These are phyloP conservation scores for Fulvia fulva DNA, from an alignment of 2,329 filamentous ascomycete genomes.

Conservation along the genomic window DNA sequence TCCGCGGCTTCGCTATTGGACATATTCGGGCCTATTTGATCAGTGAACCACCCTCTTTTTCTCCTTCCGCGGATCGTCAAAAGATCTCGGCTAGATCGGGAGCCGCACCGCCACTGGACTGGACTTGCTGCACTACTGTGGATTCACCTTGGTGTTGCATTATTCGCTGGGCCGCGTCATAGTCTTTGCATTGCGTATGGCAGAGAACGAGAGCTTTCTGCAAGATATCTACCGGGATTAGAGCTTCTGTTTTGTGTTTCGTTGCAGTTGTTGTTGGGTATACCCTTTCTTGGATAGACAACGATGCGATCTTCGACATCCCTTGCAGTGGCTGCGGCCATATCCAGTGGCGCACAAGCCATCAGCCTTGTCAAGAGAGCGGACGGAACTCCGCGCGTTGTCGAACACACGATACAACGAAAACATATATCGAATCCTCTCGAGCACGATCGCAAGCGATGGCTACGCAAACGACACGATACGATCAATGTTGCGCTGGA, in stretches of 20 bases:
- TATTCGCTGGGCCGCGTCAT: constrained; percentile 6
- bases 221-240: background rate
- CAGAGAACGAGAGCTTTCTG: background rate
- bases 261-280: background rate
- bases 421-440: constrained; percentile 45
- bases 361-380: constrained; percentile 29
- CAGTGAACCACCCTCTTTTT: background rate
- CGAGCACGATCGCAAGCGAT: constrained; percentile 44
- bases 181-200: constrained; percentile 9
- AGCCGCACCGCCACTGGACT: background rate
- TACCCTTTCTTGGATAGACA: background rate
- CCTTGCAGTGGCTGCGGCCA: constrained; percentile 26
- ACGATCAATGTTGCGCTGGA: constrained; percentile 48
- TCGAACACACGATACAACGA: constrained; percentile 50
- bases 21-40: background rate
- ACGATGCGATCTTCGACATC: constrained; percentile 25
- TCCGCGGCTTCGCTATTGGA: background rate
- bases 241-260: background rate
- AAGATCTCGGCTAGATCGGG: background rate
- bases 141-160: background rate
- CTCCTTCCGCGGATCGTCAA: background rate
- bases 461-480: constrained; percentile 36
- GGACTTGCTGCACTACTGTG: background rate
- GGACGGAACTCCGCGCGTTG: constrained; percentile 40
- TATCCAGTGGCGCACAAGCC: constrained; percentile 23